Evolutionary conservation across 306 rosid species (phyloP).

Genomic region (Trichosanthes cucumerina): DNA sequence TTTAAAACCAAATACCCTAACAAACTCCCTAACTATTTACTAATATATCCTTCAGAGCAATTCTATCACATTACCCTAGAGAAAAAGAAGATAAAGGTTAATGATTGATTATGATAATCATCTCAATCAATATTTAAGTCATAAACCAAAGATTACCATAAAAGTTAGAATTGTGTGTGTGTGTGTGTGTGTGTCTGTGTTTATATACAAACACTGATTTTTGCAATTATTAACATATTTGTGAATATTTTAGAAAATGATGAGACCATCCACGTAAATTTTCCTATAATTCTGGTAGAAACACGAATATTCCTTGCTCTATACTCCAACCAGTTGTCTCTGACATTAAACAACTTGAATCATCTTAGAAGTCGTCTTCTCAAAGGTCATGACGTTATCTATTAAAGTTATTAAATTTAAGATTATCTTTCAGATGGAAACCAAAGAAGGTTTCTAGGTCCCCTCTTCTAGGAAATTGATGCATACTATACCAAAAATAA

Average conservation of each 20-base stretch:
- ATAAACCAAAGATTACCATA: background rate
- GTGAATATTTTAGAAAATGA: background rate
- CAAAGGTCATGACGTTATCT: background rate
- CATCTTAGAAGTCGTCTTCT: background rate
- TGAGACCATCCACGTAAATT: background rate
- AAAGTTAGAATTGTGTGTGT: too few relatives aligned
- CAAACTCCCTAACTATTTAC: too few relatives aligned
- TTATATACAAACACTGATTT: background rate
- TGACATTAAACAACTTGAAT: background rate
- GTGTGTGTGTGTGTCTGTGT: too few relatives aligned
- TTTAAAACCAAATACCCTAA: too few relatives aligned
- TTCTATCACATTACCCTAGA: too few relatives aligned
- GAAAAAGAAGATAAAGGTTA: too few relatives aligned
- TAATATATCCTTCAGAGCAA: too few relatives aligned
- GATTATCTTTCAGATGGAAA: background rate
- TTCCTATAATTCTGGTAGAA: background rate
- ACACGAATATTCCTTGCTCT: background rate
- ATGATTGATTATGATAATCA: background rate
- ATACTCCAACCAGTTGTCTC: background rate
- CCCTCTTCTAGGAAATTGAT: background rate
- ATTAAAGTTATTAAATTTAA: background rate
- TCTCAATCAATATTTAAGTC: background rate
- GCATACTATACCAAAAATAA: background rate
- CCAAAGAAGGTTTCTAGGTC: background rate
- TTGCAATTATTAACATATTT: background rate